phyloP scores from a whole-genome alignment of 1,139 yeast species.

The Geotrichum aggregatum region DNA sequence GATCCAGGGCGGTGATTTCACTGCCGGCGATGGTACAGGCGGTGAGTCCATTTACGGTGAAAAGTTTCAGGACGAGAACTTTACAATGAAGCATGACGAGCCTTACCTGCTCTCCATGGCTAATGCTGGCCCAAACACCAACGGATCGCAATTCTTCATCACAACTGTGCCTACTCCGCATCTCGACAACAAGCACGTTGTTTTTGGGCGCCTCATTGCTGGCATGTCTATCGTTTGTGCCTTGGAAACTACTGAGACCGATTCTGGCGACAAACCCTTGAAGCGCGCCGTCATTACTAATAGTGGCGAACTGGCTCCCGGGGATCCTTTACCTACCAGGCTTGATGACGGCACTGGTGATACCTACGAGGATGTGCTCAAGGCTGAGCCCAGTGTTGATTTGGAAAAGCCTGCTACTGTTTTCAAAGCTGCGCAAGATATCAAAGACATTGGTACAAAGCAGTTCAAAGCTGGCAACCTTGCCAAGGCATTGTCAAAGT shows the following conservation, averaged over 20 bases:
- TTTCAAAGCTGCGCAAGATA: slow-evolving; percentile 56
- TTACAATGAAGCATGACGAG: slow-evolving; percentile 65
- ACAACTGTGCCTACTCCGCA: slow-evolving; percentile 79
- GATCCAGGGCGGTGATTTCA: slow-evolving; percentile 80
- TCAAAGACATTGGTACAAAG: slow-evolving; percentile 76
- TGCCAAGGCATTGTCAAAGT: slow-evolving; percentile 56
- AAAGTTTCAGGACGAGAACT: slow-evolving; percentile 90
- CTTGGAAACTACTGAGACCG: slow-evolving; percentile 65
- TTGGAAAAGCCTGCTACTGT: slow-evolving; percentile 58
- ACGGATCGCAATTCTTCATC: slow-evolving; percentile 92
- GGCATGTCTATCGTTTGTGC: slow-evolving; percentile 79
- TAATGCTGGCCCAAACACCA: slow-evolving; percentile 90
- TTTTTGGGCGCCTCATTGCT: slow-evolving; percentile 80
- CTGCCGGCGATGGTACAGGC: slow-evolving; percentile 84
- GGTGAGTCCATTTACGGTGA: slow-evolving; percentile 95
- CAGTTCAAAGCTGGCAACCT: slow-evolving; percentile 53
- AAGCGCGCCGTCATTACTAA: slow-evolving; percentile 66
- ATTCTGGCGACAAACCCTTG: slow-evolving; percentile 55
- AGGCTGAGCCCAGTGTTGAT: slow-evolving; percentile 68
- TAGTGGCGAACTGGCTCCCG: slow-evolving; percentile 70
- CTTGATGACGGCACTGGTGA: slow-evolving; percentile 82
- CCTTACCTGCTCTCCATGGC: slow-evolving; percentile 95
- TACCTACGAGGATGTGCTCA: slow-evolving; percentile 68
- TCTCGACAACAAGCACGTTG: slow-evolving; percentile 92
- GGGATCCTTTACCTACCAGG: slow-evolving; percentile 39